A percentile compares a stretch with the other conserved stretches of the same genome.
Evolutionary conservation across 768 basidiomycete genomes (phyloP).

Genomic region (Suillus subalutaceus): DNA sequence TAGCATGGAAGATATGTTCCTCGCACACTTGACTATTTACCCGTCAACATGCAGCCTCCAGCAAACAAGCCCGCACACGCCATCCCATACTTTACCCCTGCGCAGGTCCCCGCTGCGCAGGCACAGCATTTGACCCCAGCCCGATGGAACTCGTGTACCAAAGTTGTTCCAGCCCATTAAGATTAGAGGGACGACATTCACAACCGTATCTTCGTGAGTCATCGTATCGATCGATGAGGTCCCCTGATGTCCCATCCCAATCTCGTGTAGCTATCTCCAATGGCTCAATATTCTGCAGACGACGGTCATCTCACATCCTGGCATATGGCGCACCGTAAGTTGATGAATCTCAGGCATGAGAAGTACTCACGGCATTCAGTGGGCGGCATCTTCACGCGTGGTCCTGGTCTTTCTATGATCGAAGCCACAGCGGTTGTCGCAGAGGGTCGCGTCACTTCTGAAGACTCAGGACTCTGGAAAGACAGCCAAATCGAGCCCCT

Average conservation of each 20-base stretch:
- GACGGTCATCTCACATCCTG: conserved; percentile 56
- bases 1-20: not conserved
- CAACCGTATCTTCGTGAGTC: conserved; percentile 56
- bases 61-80: conserved; percentile 44
- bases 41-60: conserved; percentile 9
- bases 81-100: conserved; percentile 49
- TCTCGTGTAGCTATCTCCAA: conserved; percentile 46
- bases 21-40: not conserved
- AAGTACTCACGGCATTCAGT: conserved; percentile 33
- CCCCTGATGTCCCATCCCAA: not conserved
- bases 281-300: conserved; percentile 63
- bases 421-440: conserved; percentile 70
- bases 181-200: conserved; percentile 54
- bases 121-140: conserved; percentile 47
- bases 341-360: not conserved
- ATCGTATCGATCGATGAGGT: not conserved
- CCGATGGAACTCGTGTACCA: conserved; percentile 42
- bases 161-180: conserved; percentile 57
- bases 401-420: conserved; percentile 59
- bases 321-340: conserved; percentile 54
- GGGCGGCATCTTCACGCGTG: conserved; percentile 53
- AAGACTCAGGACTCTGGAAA: conserved; percentile 66
- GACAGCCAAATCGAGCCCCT: conserved; percentile 55
- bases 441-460: conserved; percentile 66
- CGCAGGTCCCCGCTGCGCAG: conserved; percentile 46